These are phyloP conservation scores for Leptographium flavum DNA, from an alignment of 2,329 filamentous ascomycete genomes.

Conservation along the genomic window DNA sequence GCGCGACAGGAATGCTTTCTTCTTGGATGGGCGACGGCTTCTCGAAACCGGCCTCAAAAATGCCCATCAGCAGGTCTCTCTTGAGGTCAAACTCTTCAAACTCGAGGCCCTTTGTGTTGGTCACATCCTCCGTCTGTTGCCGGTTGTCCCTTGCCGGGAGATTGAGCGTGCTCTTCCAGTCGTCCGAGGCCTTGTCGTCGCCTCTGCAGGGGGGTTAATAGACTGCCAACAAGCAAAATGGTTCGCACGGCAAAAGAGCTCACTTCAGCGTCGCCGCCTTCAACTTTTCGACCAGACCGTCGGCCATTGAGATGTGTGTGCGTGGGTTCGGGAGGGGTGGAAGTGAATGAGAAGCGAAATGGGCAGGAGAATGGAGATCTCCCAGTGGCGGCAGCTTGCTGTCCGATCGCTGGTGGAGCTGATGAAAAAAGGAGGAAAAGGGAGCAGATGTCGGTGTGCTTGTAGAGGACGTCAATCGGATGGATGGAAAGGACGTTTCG, in stretches of 20 bases:
- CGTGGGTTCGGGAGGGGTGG: background rate
- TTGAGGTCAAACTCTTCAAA: conserved; percentile 97
- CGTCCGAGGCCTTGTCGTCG: conserved; percentile 37
- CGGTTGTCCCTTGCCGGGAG: conserved; percentile 60
- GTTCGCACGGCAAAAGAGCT: conserved; percentile 5
- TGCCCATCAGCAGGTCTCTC: conserved; percentile 93
- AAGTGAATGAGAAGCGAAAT: background rate
- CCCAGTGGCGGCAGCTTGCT: background rate
- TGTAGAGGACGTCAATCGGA: too few species aligned
- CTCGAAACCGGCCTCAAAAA: conserved; percentile 97
- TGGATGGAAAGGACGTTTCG: too few species aligned
- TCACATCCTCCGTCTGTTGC: conserved; percentile 92
- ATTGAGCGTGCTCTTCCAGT: conserved; percentile 65
- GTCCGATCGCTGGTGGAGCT: background rate
- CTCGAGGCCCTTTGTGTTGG: conserved; percentile 90
- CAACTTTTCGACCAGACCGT: conserved; percentile 38
- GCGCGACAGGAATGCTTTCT: conserved; percentile 92
- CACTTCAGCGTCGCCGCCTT: conserved; percentile 31
- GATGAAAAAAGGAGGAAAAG: background rate
- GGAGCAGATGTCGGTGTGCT: too few species aligned
- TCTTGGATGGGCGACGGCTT: conserved; percentile 98
- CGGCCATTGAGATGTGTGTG: conserved; percentile 24
- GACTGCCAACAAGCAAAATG: background rate
- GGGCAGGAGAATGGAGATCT: background rate
- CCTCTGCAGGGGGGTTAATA: conserved; percentile 18